Evolutionary conservation across 2,329 filamentous ascomycete species (phyloP).

Genomic region (Alternaria gaisen): DNA sequence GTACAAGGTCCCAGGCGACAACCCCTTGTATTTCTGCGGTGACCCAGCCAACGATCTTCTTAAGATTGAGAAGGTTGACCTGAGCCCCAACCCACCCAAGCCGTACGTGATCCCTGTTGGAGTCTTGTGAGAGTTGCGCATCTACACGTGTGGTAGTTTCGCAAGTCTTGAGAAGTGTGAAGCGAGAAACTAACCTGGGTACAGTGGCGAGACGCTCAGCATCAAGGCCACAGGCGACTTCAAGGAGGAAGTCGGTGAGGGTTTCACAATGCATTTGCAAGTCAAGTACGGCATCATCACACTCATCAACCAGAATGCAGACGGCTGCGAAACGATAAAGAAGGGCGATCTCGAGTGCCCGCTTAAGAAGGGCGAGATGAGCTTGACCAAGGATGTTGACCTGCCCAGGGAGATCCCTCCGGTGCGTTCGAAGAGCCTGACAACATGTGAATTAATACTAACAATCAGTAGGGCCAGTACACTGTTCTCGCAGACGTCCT

Average conservation of each 20-base stretch:
- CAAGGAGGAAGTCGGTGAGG: slow-evolving; percentile 74
- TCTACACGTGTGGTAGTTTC: not conserved
- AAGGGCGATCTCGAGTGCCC: slow-evolving; percentile 92
- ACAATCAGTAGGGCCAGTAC: slow-evolving; percentile 77
- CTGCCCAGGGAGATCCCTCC: slow-evolving; percentile 88
- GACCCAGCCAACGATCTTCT: slow-evolving; percentile 76
- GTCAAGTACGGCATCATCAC: slow-evolving; percentile 97
- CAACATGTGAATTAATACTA: slow-evolving; percentile 8
- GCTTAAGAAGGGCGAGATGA: slow-evolving; percentile 78
- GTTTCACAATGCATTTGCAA: slow-evolving; percentile 80
- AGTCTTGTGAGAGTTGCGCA: not conserved
- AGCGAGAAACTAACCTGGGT: slow-evolving; percentile 7
- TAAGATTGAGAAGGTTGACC: slow-evolving; percentile 78
- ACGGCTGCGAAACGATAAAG: slow-evolving; percentile 87
- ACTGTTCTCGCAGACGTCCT: slow-evolving; percentile 86
- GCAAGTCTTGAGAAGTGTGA: not conserved
- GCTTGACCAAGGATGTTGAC: slow-evolving; percentile 81
- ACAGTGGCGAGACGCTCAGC: slow-evolving; percentile 77
- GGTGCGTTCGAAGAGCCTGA: slow-evolving; percentile 64
- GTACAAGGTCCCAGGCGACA: slow-evolving; percentile 80
- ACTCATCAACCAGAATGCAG: slow-evolving; percentile 79
- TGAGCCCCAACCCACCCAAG: slow-evolving; percentile 84
- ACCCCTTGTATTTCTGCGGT: slow-evolving; percentile 82
- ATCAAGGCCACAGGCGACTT: slow-evolving; percentile 84
- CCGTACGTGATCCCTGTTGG: slow-evolving; percentile 70